Evolutionary conservation across 108 stramenopile genomes (phyloP).

Genomic region (Nannochloropsis salina): DNA sequence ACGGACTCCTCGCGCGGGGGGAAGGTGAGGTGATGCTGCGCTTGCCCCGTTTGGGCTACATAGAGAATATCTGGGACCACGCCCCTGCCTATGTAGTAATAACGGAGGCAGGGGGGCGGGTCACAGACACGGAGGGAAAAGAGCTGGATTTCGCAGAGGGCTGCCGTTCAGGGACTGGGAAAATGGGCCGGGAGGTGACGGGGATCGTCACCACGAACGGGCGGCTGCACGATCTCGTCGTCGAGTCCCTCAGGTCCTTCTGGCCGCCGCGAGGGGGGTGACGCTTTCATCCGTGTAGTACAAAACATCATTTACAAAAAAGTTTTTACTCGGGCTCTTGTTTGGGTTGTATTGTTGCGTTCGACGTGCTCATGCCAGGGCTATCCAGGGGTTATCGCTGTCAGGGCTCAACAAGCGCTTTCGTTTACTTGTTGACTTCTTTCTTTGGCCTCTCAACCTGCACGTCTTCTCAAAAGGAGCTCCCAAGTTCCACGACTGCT

Average conservation of each 20-base stretch:
- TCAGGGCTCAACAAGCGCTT: no score
- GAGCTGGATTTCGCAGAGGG: slow-evolving; percentile 65
- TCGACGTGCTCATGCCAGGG: no score
- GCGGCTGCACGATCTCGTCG: neutral
- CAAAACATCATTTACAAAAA: no score
- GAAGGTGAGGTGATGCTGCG: slow-evolving; percentile 42
- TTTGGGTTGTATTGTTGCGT: no score
- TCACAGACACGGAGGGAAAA: slow-evolving; percentile 65
- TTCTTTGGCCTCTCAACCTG: no score
- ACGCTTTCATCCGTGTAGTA: no score
- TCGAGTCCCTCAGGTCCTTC: neutral
- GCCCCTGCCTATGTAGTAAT: slow-evolving; percentile 66
- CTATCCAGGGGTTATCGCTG: no score
- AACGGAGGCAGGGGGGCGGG: slow-evolving; percentile 65
- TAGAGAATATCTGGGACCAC: slow-evolving; percentile 79
- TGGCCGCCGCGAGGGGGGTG: neutral
- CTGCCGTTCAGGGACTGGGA: neutral
- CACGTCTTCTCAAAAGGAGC: no score
- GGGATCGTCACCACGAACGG: slow-evolving; percentile 27
- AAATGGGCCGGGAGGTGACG: neutral
- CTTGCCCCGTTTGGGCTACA: slow-evolving; percentile 53
- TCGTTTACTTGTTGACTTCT: no score
- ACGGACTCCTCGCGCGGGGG: slow-evolving; percentile 67
- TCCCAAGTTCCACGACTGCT: no score
- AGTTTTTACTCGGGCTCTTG: no score